Evolutionary conservation across 768 basidiomycete species (phyloP).

Genomic region (Trametopsis cervina): DNA sequence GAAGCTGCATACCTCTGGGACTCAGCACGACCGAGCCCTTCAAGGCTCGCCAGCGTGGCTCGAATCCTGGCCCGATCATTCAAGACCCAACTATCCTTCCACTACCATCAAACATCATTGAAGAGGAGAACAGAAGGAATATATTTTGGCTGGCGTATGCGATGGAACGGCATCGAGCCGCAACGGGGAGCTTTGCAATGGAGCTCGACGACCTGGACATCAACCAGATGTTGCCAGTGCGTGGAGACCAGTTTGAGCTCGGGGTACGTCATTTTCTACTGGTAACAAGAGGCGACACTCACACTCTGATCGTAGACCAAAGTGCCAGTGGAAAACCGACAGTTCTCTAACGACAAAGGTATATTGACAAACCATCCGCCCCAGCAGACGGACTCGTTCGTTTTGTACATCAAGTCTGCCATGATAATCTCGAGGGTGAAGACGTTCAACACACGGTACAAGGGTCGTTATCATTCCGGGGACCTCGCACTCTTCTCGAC

Average conservation of each 20-base stretch:
- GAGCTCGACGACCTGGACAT: slow-evolving; percentile 70
- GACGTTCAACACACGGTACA: slow-evolving; percentile 61
- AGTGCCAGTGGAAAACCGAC: slow-evolving; percentile 38
- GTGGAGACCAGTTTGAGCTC: slow-evolving; percentile 50
- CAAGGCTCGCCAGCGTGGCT: slow-evolving; percentile 28
- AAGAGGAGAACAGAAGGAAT: slow-evolving; percentile 68
- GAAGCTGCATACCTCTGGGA: slow-evolving; percentile 57
- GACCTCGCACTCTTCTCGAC: slow-evolving; percentile 40
- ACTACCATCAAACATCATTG: slow-evolving; percentile 52
- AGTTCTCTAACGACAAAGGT: slow-evolving; percentile 60
- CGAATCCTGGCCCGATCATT: not conserved
- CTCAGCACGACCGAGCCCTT: slow-evolving; percentile 65
- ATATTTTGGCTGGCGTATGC: slow-evolving; percentile 64
- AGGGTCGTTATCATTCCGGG: slow-evolving; percentile 51
- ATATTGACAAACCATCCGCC: slow-evolving; percentile 56
- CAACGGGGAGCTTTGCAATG: slow-evolving; percentile 65
- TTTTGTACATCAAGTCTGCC: slow-evolving; percentile 61
- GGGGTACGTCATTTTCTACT: slow-evolving; percentile 37
- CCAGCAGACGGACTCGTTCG: slow-evolving; percentile 62
- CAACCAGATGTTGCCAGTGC: slow-evolving; percentile 61
- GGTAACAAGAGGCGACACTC: slow-evolving; percentile 28
- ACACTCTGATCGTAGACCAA: slow-evolving; percentile 33
- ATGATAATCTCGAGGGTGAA: slow-evolving; percentile 59
- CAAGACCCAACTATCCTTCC: slow-evolving; percentile 44
- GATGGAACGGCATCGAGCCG: slow-evolving; percentile 58